Evolutionary conservation across 208 protist genomes (phyloP).

Genomic region (Naegleria lovaniensis): DNA sequence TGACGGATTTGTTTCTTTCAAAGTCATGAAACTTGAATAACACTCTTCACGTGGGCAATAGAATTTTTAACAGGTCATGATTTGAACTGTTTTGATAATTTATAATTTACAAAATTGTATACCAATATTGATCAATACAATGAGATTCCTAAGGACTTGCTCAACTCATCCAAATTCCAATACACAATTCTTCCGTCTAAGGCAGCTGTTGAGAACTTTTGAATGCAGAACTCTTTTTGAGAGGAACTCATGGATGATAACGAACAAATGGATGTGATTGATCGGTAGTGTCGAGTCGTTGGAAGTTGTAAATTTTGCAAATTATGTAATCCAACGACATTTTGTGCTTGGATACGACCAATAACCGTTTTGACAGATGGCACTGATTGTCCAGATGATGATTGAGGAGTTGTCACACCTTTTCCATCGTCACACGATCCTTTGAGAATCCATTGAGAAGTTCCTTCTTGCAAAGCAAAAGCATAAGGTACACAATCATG

Average conservation of each 20-base stretch:
- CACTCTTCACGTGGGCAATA: no score
- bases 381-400: not conserved
- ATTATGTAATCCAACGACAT: not conserved
- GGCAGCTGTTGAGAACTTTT: not conserved
- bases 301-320: not conserved
- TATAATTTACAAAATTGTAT: no score
- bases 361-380: not conserved
- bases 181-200: slow-evolving; percentile 9
- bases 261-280: not conserved
- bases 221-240: not conserved
- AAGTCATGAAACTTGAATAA: not conserved
- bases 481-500: not conserved
- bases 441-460: not conserved
- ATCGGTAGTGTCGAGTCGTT: not conserved
- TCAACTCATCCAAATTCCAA: not conserved
- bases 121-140: no score
- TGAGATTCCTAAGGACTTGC: not conserved
- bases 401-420: not conserved
- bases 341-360: not conserved
- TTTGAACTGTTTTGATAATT: no score
- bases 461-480: not conserved
- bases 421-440: not conserved
- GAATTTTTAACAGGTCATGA: no score
- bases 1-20: not conserved
- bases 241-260: not conserved